Evolutionary conservation across 352 stramenopile species (phyloP).

Genomic region (Phytopythium montanum): DNA sequence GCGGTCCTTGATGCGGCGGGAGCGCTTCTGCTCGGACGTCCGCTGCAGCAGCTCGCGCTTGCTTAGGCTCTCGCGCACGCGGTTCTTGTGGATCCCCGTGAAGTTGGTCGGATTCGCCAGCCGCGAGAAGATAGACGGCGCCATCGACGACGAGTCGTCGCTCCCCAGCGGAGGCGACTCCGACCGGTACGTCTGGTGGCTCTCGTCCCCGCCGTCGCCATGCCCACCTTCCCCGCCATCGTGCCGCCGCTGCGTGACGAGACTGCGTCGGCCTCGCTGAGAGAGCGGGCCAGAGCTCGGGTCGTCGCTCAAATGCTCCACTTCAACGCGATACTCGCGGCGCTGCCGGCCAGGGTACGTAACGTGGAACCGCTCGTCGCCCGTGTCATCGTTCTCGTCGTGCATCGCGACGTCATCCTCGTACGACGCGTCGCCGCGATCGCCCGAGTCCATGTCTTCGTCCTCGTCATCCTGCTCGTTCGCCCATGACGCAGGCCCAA

Average conservation of each 20-base stretch:
- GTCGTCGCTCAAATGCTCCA: constrained; percentile 42
- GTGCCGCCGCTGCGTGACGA: constrained; percentile 25
- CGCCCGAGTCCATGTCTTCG: constrained; percentile 49
- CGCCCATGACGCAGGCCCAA: constrained; percentile 49
- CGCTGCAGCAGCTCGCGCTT: constrained; percentile 82
- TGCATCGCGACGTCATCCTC: constrained; percentile 55
- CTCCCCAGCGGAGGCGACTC: constrained; percentile 55
- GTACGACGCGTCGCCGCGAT: constrained; percentile 35
- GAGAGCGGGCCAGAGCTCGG: constrained; percentile 34
- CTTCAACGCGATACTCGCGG: constrained; percentile 54
- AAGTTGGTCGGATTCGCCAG: constrained; percentile 87
- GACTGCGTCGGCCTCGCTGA: constrained; percentile 30
- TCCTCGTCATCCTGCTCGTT: constrained; percentile 74
- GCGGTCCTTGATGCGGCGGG: constrained; percentile 66
- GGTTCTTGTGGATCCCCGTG: constrained; percentile 87
- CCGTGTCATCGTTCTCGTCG: constrained; percentile 34
- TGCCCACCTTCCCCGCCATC: constrained; percentile 19
- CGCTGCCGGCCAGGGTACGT: constrained; percentile 19
- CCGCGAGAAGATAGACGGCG: constrained; percentile 77
- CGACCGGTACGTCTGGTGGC: constrained; percentile 22
- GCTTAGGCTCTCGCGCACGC: constrained; percentile 67
- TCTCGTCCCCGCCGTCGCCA: constrained; percentile 29
- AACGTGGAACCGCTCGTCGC: constrained; percentile 5
- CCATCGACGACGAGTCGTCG: constrained; percentile 54
- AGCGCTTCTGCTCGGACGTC: constrained; percentile 67